Evolutionary conservation across 2,329 filamentous ascomycete species (phyloP), one percentile per base, ranked within the genome.

Genomic region (Tolypocladium tropicale): DNA sequence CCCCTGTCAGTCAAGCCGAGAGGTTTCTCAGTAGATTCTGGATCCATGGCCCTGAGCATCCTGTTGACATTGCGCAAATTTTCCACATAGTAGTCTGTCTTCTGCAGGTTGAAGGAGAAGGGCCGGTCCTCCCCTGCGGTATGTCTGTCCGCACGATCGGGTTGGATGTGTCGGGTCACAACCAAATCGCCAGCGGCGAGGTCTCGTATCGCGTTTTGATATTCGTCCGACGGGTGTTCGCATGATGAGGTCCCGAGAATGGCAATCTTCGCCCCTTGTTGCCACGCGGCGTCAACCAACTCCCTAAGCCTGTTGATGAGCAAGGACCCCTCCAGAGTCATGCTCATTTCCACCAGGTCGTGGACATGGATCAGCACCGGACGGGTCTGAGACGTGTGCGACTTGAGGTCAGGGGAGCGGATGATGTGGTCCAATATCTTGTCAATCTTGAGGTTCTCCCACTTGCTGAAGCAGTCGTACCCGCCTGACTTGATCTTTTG

Each of bases 281-380:
- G 78, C 76, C 92, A 88, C 57, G 86, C 79, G 57, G 82, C 80
- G 63, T 92, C 86, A 30, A 95, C 82, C 7, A 88, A 76, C 52
- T 82, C 79, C 54, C 89, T 84, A 14, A 99, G 73, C 57, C 86
- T 83, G 43, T 78, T 74, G 9, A 96, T 73, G 34, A 97, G 80
- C 25, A 81, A 78, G 2, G 81, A 77, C 12, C 90, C 90, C 57
- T 90, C 84, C 6, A 80, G 69, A 1, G 88, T 85, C 65, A 81
- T 80, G 63, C 80, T 83, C 10, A 99, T 77, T 60, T 95, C 89
- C 54, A 88, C 84, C 64, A 90, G 88, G 67, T 97, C 90, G 66
- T 88, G 83, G 14, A 96, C 74, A 63, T 90, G 90, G 41, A 95
- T 77, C 57, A 97, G 85, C 9, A 91, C 78, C 28, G 77, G 78